phyloP scores from a whole-genome alignment of 495 filamentous ascomycete genomes.

The Daldinia caldariorum region DNA sequence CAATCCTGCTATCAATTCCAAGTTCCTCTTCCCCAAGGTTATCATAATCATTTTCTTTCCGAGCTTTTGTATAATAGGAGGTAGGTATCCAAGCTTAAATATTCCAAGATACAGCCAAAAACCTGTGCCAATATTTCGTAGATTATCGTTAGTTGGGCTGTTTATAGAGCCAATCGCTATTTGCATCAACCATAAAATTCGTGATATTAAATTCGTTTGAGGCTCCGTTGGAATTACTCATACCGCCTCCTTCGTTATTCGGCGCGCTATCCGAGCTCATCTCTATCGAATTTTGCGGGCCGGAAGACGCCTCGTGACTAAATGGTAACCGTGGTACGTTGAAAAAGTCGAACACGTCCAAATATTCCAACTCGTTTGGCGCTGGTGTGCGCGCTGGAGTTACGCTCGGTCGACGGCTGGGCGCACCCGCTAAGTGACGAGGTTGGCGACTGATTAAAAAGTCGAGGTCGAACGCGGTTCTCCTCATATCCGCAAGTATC shows the following conservation, averaged over 20 bases:
- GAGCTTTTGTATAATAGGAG: too few species aligned
- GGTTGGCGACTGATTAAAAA: conserved; percentile 87
- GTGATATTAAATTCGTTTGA: conserved; percentile 69
- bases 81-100: conserved; percentile 6
- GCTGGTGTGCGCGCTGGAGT: conserved; percentile 69
- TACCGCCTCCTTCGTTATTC: conserved; percentile 23
- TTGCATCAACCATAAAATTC: conserved; percentile 72
- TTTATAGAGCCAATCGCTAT: conserved; percentile 70
- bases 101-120: conserved; percentile 9
- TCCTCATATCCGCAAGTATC: conserved; percentile 88
- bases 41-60: too few species aligned
- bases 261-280: conserved; percentile 32
- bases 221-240: conserved; percentile 26
- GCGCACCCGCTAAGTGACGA: conserved; percentile 56
- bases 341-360: conserved; percentile 96
- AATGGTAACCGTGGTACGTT: conserved; percentile 81
- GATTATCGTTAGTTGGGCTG: conserved; percentile 39
- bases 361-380: conserved; percentile 83
- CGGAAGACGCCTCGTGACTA: conserved; percentile 49
- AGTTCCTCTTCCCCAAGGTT: neutral
- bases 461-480: conserved; percentile 86
- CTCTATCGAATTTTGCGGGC: conserved; percentile 38
- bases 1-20: neutral
- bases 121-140: neutral
- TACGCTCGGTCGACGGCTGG: conserved; percentile 53